phyloP scores from a whole-genome alignment of 768 basidiomycete genomes.

The Amanita pseudoporphyria region DNA sequence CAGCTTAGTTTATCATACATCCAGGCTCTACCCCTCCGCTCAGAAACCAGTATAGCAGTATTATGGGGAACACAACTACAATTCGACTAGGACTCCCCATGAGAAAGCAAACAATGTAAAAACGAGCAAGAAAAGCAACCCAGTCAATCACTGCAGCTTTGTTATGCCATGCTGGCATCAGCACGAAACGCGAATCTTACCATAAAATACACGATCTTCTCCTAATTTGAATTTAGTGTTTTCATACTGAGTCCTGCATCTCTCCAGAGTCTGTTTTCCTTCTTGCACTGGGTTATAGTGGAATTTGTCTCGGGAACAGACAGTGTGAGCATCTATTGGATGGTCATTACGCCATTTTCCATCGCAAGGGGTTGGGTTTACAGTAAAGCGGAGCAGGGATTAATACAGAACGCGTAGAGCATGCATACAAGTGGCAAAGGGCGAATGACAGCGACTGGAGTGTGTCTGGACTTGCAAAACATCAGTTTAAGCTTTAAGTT shows the following conservation, averaged over 20 bases:
- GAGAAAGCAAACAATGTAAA: too few species aligned
- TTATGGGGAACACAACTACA: too few species aligned
- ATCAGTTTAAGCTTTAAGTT: background rate
- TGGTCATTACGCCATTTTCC: background rate
- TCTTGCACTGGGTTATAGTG: constrained; percentile 58
- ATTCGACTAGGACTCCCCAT: too few species aligned
- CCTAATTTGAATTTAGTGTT: constrained; percentile 42
- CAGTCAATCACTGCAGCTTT: background rate
- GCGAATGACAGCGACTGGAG: constrained; percentile 65
- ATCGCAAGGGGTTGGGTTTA: constrained; percentile 22
- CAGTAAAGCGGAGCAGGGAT: constrained; percentile 84
- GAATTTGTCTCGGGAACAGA: constrained; percentile 73
- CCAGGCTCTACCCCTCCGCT: too few species aligned
- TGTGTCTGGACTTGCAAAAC: constrained; percentile 41
- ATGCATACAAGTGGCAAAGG: constrained; percentile 73
- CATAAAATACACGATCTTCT: constrained; percentile 52
- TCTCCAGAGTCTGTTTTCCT: constrained; percentile 31
- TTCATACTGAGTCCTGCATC: constrained; percentile 45
- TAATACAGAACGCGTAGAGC: constrained; percentile 75
- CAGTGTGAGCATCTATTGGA: constrained; percentile 65
- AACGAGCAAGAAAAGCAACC: too few species aligned
- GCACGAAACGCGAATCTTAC: constrained; percentile 16
- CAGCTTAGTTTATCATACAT: too few species aligned
- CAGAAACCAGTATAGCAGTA: too few species aligned
- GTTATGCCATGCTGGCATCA: background rate